Evolutionary conservation across 257 asterid genomes (phyloP), one percentile per base, ranked within the genome.

Genomic region (Salvia miltiorrhiza): DNA sequence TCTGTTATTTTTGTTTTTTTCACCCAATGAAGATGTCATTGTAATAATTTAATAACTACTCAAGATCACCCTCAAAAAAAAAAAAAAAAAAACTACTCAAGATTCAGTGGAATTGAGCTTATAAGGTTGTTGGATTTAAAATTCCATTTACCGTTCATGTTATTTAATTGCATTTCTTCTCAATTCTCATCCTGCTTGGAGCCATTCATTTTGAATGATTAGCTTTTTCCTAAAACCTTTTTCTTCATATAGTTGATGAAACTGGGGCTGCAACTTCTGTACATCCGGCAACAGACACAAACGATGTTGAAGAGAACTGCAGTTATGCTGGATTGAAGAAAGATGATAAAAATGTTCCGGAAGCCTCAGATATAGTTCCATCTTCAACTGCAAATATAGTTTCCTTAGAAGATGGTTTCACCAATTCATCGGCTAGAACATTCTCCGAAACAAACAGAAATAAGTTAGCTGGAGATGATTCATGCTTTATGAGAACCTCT

Each of bases 181-280:
- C n/a, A 11, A 1, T 52, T 52, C 16, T 23, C 16, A 2, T 23
- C n/a, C 23, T n/a, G 30, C 30, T 37, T 28, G 3, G 9, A 39
- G 35, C 19, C 14, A 8, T n/a, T 4, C 10, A n/a, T 65, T 65
- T 26, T 59, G 30, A 35, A 44, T 16, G 23, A 45, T 5, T 44
- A 65, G 45, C 35, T 5, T 43, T 48, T 23, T 13, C 28, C 26
- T 48, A 5, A 44, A 61, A 21, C 52, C 59, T 78, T 55, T 14
- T 63, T 54, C 28, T 67, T 78, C 66, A 19, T 44, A 66, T 69
- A 83, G 94, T 70, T 35, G 80, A 82, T 39, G 83, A 84, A 61
- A 61, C 84, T 26, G 81, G 63, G 33, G 50, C 64, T 47, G 39
- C 7, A 19, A 70, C 60, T 53, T 70, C 74, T 21, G 71, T 76